Base-by-base conservation (phyloP, 257 asterid species). In the Gentiana straminea region DNA sequence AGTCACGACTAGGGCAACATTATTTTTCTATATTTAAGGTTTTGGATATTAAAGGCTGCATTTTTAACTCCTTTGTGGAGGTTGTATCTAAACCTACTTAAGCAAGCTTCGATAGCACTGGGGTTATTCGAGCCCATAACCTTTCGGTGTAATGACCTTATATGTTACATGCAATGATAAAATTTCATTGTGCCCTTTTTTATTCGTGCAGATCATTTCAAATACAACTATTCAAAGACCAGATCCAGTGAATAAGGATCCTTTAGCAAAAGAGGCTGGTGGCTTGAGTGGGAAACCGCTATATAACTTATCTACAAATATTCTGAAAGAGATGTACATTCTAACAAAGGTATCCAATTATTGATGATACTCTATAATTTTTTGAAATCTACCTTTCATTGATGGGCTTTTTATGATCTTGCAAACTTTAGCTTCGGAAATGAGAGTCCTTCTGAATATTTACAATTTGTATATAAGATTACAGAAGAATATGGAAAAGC, bases 251-350 rank as follows among this genome's bases (percentile, higher is more conserved):
- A 79, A 47, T 52, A 57, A 64, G 41, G 75, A 77, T 60, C 95
- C 94, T 2, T 75, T 80, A 61, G 78, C 94, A 33, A 67, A 74
- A 65, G 99, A 92, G 78, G 51, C 89, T 1, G 97, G 99, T 63
- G 98, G 98, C 69, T 79, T 92, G 83, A 92, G 98, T 67, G 97
- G 99, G 70, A 75, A 73, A 65, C 97, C 97, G 10, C 84, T 92
- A 54, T 92, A 76, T 58, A 57, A 58, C 56, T 55, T 75, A 59
- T 92, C 98, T 44, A 85, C 95, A 44, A 66, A 71, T 73, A 76
- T 83, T 43, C 86, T 92, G 78, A 81, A 89, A 68, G 94, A 88
- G 60, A 88, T 86, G 95, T 92, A 79, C 65, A 33, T 81, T 69
- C 90, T 88, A 39, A 92, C 99, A 4, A 92, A 92, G 97, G 99